Evolutionary conservation across 225 moss, liverwort and hornwort genomes (phyloP).

Genomic region (Physcomitrellopsis africana): DNA sequence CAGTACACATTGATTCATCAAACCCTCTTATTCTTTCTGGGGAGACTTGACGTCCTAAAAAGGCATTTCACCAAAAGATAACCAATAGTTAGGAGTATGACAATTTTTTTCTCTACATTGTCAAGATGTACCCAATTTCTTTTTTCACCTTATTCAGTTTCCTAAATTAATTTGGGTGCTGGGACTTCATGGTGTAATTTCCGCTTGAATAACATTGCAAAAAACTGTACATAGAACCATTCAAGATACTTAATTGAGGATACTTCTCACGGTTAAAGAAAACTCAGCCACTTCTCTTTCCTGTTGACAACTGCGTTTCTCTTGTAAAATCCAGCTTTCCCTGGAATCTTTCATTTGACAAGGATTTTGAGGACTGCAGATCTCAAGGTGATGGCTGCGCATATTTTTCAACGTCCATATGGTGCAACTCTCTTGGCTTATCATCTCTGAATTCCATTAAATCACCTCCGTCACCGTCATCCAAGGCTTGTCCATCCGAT

Average conservation of each 20-base stretch:
- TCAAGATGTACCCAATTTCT: not conserved
- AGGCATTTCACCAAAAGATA: not conserved
- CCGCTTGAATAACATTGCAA: not conserved
- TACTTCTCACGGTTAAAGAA: not conserved
- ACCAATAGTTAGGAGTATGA: not conserved
- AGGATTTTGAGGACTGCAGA: slow-evolving; percentile 25
- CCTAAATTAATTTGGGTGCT: no score
- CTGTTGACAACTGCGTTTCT: not conserved
- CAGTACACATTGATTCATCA: not conserved
- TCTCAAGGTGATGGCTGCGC: slow-evolving; percentile 36
- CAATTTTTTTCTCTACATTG: not conserved
- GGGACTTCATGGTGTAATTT: not conserved
- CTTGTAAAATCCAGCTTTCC: slow-evolving; percentile 36
- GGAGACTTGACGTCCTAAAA: not conserved
- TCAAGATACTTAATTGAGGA: not conserved
- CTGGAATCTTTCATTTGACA: slow-evolving; percentile 39
- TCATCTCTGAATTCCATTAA: slow-evolving; percentile 41
- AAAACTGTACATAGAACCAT: not conserved
- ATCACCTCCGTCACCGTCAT: slow-evolving; percentile 41
- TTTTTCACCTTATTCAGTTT: not conserved
- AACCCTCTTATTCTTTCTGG: not conserved
- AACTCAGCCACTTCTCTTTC: not conserved
- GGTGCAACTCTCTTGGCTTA: slow-evolving; percentile 56
- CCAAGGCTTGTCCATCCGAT: slow-evolving; percentile 30
- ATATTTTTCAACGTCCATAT: slow-evolving; percentile 47